Evolutionary conservation across 768 basidiomycete genomes (phyloP).

Genomic region (Amanita fuliginea): DNA sequence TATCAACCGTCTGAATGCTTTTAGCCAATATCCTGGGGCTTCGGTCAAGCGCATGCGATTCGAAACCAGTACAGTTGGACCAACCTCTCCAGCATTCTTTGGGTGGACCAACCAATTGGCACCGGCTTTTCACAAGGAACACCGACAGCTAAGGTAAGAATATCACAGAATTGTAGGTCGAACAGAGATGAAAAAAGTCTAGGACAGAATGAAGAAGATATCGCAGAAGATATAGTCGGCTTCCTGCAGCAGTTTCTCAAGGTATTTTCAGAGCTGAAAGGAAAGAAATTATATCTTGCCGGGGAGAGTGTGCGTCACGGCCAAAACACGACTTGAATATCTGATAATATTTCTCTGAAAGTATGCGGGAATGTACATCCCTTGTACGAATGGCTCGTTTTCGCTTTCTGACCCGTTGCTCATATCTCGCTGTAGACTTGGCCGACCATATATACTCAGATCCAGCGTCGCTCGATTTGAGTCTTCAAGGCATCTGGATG

Average conservation of each 20-base stretch:
- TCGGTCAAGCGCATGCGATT: constrained; percentile 52
- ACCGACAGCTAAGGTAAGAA: constrained; percentile 47
- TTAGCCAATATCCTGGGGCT: constrained; percentile 59
- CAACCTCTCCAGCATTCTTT: constrained; percentile 66
- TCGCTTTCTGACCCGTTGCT: not conserved
- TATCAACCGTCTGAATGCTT: not conserved
- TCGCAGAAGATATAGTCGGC: constrained; percentile 38
- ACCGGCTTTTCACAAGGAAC: constrained; percentile 67
- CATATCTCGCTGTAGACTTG: constrained; percentile 37
- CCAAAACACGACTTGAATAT: not conserved
- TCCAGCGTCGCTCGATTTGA: constrained; percentile 37
- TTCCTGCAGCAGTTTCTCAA: constrained; percentile 70
- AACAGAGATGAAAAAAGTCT: not conserved
- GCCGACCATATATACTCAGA: constrained; percentile 65
- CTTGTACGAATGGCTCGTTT: constrained; percentile 31
- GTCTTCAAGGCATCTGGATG: constrained; percentile 63
- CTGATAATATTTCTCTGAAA: constrained; percentile 14
- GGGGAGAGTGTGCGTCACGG: constrained; percentile 59
- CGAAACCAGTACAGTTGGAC: constrained; percentile 68
- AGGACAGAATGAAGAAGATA: constrained; percentile 35
- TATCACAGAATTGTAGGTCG: not conserved
- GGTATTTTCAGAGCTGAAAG: constrained; percentile 63
- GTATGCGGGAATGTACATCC: constrained; percentile 58
- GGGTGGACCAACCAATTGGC: constrained; percentile 72
- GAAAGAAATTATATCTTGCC: constrained; percentile 56